These are phyloP conservation scores for Yamadazyma philogaea DNA, from an alignment of 805 yeast species.

Conservation along the genomic window DNA sequence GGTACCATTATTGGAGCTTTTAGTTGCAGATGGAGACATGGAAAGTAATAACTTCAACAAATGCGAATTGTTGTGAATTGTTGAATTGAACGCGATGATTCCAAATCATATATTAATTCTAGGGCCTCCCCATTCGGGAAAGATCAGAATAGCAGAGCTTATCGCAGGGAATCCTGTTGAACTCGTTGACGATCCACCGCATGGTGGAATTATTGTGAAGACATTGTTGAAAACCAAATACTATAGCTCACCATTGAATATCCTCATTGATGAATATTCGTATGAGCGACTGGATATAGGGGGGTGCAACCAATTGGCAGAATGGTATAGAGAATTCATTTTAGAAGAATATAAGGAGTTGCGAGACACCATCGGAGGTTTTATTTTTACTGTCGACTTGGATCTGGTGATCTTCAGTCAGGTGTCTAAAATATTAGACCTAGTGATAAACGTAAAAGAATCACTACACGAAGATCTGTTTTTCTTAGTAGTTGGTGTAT, in stretches of 20 bases:
- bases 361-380: conserved; percentile 45
- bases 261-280: conserved; percentile 37
- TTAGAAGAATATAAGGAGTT: conserved; percentile 39
- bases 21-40: conserved; percentile 12
- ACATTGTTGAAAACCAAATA: conserved; percentile 29
- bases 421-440: conserved; percentile 19
- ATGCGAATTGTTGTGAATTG: not conserved
- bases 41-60: not conserved
- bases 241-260: conserved; percentile 25
- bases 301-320: conserved; percentile 16
- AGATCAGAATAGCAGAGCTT: conserved; percentile 27
- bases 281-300: not conserved
- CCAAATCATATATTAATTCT: conserved; percentile 44
- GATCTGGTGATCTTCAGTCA: conserved; percentile 19
- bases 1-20: not conserved
- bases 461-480: conserved; percentile 13
- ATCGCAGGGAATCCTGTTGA: conserved; percentile 26
- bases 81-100: conserved; percentile 7
- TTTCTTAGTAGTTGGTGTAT: conserved; percentile 30
- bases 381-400: conserved; percentile 40
- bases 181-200: conserved; percentile 28
- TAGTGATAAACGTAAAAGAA: conserved; percentile 11
- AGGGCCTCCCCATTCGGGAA: conserved; percentile 44
- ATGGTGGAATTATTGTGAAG: conserved; percentile 31
- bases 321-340: conserved; percentile 41